These are phyloP conservation scores for Trypanosoma mega DNA, from an alignment of 208 protist species.

Conservation along the genomic window DNA sequence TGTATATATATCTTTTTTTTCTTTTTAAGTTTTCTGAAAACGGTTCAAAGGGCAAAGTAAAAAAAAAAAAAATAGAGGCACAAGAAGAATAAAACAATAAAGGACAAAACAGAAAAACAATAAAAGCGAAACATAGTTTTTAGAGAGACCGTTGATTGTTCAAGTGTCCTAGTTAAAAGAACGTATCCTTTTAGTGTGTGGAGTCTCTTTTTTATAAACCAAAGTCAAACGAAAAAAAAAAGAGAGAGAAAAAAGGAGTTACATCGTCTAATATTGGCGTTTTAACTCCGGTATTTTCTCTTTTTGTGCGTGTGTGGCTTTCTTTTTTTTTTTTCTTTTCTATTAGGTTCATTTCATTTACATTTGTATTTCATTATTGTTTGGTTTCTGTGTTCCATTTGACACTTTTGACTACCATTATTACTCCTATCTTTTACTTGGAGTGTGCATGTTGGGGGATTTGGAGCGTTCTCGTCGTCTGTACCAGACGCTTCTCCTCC, in stretches of 20 bases:
- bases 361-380: conserved; percentile 10
- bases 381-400: conserved; percentile 5
- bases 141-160: neutral
- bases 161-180: neutral
- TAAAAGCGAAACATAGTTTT: neutral
- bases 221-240: too few relatives aligned
- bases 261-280: too few relatives aligned
- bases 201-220: too few relatives aligned
- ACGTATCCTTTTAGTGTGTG: too few relatives aligned
- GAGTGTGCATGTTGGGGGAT: conserved; percentile 14
- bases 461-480: conserved; percentile 37
- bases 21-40: too few relatives aligned
- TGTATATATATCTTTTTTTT: too few relatives aligned
- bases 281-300: neutral
- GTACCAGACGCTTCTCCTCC: conserved; percentile 88
- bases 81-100: neutral
- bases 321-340: conserved; percentile 1
- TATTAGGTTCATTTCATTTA: too few relatives aligned
- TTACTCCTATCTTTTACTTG: too few relatives aligned
- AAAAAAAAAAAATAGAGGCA: neutral
- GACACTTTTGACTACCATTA: neutral
- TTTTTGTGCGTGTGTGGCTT: conserved; percentile 6
- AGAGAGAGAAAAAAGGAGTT: neutral
- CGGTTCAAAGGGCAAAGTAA: neutral
- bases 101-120: neutral